Base-by-base conservation (phyloP, 2,329 filamentous ascomycete species). In the Aspergillus sp. region DNA sequence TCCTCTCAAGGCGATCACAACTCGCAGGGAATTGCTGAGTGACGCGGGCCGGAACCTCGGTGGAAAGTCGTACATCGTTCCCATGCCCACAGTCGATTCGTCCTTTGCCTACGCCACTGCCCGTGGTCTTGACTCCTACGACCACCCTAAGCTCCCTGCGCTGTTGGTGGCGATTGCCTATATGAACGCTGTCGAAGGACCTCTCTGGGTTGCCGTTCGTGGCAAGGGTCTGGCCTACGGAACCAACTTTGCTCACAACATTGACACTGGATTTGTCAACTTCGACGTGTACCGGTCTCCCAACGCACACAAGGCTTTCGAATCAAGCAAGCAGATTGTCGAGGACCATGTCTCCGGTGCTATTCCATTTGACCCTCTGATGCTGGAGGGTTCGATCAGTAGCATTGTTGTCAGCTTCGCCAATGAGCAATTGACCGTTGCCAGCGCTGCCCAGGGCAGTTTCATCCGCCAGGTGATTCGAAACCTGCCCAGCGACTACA, bases 191-290 rank as follows among this genome's bases (percentile, higher is more conserved):
- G 86, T 94, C 12, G 93, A 98, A 67, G 93, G 93, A 0, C 93
- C 93, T 1, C 80, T 98, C 29, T 97, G 93, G 91, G 86, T 86
- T 50, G 88, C 89, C 0, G 87, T 97, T 39, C 88, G 93, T 37
- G 93, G 93, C 44, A 93, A 88, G 35, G 93, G 93, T 36, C 82
- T 97, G 41, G 93, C 93, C 0, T 98, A 98, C 61, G 90, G 90
- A 42, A 85, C 86, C 1, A 82, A 79, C 56, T 95, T 97, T 60
- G 77, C 77, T 36, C 83, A 86, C 37, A 86, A 88, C 59, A 72
- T 88, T 27, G 88, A 93, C 58, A 83, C 82, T 1, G 93, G 91
- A 3, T 81, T 87, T 39, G 71, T 96, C 40, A 84, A 88, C 48
- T 94, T 94, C 70, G 82, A 83, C 43, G 85, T 97, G 34, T 96